phyloP scores from a whole-genome alignment of 345 rosid genomes.

The Nephelium lappaceum region DNA sequence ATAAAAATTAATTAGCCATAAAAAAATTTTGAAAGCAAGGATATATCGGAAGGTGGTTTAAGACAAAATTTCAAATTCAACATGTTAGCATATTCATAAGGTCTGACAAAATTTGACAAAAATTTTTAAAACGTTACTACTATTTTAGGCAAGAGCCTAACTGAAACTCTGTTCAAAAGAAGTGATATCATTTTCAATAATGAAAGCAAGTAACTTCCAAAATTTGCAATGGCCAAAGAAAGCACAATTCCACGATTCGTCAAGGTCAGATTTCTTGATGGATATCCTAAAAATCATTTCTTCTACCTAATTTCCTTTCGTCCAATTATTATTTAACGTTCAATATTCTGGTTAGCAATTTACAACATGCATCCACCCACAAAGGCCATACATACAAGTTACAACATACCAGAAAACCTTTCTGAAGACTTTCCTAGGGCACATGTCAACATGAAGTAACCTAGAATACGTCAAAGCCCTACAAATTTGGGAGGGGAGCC shows the following conservation, averaged over 20 bases:
- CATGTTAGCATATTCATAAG: neutral
- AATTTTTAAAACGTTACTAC: neutral
- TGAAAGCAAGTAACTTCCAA: neutral
- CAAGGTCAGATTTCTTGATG: neutral
- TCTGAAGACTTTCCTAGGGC: neutral
- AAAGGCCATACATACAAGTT: neutral
- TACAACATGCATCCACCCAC: neutral
- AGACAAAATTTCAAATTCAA: neutral
- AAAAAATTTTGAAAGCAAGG: neutral
- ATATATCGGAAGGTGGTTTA: neutral
- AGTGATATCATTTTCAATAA: conserved; percentile 10
- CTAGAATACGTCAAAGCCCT: neutral
- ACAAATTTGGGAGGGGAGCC: neutral
- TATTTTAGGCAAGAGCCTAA: neutral
- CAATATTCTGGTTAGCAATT: neutral
- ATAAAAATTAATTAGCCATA: conserved; percentile 8
- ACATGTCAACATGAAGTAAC: neutral
- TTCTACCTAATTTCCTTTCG: neutral
- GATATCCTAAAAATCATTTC: neutral
- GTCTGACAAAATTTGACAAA: neutral
- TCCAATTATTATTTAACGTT: neutral
- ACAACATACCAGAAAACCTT: neutral
- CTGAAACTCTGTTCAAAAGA: neutral
- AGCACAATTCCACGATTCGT: neutral
- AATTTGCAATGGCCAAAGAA: neutral